Base-by-base conservation (phyloP, 192 early-diverging fungal genomes). In the Glomus cerebriforme region DNA sequence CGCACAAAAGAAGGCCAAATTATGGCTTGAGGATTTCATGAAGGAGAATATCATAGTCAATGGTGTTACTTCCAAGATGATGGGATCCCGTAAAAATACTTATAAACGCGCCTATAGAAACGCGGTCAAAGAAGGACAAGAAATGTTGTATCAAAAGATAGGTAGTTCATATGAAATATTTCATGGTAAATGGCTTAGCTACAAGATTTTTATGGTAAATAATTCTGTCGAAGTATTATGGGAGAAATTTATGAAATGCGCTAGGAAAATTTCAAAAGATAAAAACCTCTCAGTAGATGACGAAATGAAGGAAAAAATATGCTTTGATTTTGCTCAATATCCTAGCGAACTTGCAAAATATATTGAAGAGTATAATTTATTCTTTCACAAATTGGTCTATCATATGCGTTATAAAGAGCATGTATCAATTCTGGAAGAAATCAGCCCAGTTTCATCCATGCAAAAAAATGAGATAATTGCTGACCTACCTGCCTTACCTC, bases 241-340 rank as follows among this genome's bases (percentile, higher is more conserved):
- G 39, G 39, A 73, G 29, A 73, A 24, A 12, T 73, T 73, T 1
- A 73, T 73, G 45, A n/a, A 73, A 39, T 73, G 45, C 45, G 70
- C 39, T 1, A 45, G 29, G n/a, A 6, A 45, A 24, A 54, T n/a
- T 47, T 45, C 47, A 45, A n/a, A 73, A 73, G 26, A 73, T 45
- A 27, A 73, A 45, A 73, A 73, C 19, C 47, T 73, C 39, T 73
- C 17, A 31, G 26, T 49, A 73, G n/a, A n/a, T 73, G 24, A 19
- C 2, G 70, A 47, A 39, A 27, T 73, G 45, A 73, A 27, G 39
- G 29, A 73, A 73, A 45, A 34, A 4, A 73, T 73, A 73, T 73
- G 47, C n/a, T 73, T 19, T 26, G 70, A 73, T 73, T 73, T 73
- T 73, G 45, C 70, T 3, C 17, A 47, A 73, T n/a, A 73, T 10